A percentile compares a stretch with the other conserved stretches of the same genome.
phyloP scores from a whole-genome alignment of 805 yeast genomes.

The Saccharomycopsis babjevae region DNA sequence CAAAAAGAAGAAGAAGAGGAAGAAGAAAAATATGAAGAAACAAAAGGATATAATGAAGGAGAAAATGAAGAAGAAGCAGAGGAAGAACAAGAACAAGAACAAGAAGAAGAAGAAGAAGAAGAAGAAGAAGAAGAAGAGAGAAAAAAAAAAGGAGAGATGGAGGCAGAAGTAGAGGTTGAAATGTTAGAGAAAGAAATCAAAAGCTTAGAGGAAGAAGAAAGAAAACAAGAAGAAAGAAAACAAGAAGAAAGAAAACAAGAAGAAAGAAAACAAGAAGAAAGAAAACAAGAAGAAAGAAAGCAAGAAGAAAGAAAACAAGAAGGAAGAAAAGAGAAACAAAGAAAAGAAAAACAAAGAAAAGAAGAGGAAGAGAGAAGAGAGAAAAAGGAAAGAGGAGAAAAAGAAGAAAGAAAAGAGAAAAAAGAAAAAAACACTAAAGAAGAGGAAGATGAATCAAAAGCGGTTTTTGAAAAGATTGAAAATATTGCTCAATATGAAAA shows the following conservation, averaged over 20 bases:
- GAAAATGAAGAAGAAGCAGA: background rate
- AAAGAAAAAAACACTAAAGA: too few relatives aligned
- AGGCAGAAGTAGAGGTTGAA: background rate
- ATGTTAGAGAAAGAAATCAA: background rate
- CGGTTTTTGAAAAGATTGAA: too few relatives aligned
- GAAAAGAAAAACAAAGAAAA: background rate
- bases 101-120: background rate
- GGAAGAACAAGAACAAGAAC: background rate
- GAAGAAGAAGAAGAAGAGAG: background rate
- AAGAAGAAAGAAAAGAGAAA: too few relatives aligned
- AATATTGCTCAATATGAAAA: too few relatives aligned
- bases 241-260: background rate
- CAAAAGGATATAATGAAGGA: too few relatives aligned
- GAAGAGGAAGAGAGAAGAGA: background rate
- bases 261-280: background rate
- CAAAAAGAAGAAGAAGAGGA: too few relatives aligned
- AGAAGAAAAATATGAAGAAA: too few relatives aligned
- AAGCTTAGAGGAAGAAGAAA: background rate
- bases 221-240: background rate
- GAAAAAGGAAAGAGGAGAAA: background rate
- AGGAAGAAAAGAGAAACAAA: background rate
- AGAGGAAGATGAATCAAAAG: too few relatives aligned
- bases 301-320: background rate
- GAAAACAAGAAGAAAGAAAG: background rate
- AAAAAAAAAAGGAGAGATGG: background rate